Evolutionary conservation across 192 early-diverging fungal species (phyloP), one percentile per base, ranked within the genome.

Genomic region (Thamnidium elegans): DNA sequence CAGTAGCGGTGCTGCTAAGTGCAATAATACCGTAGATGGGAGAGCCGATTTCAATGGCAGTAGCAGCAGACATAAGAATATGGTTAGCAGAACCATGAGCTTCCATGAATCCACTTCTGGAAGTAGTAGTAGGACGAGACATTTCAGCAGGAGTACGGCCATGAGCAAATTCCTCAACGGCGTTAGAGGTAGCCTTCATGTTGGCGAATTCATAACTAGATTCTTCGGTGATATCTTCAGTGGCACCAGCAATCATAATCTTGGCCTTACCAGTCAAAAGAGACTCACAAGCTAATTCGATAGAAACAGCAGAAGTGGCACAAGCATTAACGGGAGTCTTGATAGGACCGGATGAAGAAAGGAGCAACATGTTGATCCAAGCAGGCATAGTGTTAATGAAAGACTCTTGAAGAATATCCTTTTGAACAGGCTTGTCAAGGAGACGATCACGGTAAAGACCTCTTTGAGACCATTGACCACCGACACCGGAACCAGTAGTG

Each of bases 361-460:
- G 82, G 53, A 98, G 79, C 67, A 98, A 84, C 89, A 98, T 87
- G 82, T 98, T 98, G 73, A 96, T 86, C 96, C 96, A 98, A 51
- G 93, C 96, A 17, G 92, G 84, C 87, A 91, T 91, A 56, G 94
- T 95, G 84, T 91, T 95, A 72, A 95, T 88, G 84, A 98, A 98
- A 30, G 88, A 89, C 79, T 98, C 96, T 64, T 98, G 96, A 67
- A 96, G 77, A 63, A 98, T 90, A 67, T 96, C 96, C 74, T 89
- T 87, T 73, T 93, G 92, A 19, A 94, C 85, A 45, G 87, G 90
- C 72, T 87, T 85, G 70, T 95, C 96, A 31, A 87, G 65, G 9
- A 86, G 59, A 44, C 96, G 92, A 20, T 85, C 86, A 63, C 81
- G 78, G 85, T 90, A 96, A 68, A 96, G 79, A 48, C 87, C 86